Conservation (phyloP, 768 basidiomycete species). For the Scleroderma bovista region DNA sequence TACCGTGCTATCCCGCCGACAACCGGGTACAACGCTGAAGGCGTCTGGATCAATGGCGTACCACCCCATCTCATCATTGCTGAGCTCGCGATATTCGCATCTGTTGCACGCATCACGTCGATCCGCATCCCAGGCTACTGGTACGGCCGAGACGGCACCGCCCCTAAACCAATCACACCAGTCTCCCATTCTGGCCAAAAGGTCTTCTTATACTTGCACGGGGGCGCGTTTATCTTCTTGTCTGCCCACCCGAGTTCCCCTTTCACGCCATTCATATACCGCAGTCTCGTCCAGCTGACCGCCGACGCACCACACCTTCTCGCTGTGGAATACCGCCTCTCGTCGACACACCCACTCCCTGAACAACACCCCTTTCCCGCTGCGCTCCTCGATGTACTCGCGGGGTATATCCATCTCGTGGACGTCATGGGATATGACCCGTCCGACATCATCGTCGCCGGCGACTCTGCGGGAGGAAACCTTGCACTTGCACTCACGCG, state of each 20-base stretch:
- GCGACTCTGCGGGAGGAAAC: conserved; percentile 38
- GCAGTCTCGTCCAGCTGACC: conserved; percentile 1
- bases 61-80: conserved; percentile 20
- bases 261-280: background rate
- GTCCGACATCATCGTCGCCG: conserved; percentile 29
- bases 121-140: conserved; percentile 26
- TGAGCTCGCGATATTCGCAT: conserved; percentile 15
- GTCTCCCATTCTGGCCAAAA: background rate
- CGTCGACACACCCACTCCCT: conserved; percentile 14
- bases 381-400: conserved; percentile 32
- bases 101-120: conserved; percentile 12
- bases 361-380: conserved; percentile 30
- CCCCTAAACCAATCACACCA: conserved; percentile 1
- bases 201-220: background rate
- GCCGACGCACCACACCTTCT: conserved; percentile 6
- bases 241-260: background rate
- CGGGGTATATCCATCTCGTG: conserved; percentile 32
- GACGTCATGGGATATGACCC: conserved; percentile 24
- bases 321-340: conserved; percentile 29
- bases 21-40: background rate
- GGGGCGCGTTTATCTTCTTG: conserved; percentile 1
- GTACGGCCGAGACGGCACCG: conserved; percentile 5
- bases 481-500: conserved; percentile 19
- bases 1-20: background rate
- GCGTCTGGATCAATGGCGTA: conserved; percentile 24